A percentile compares a stretch with the other conserved stretches of the same genome.
Evolutionary conservation across 306 rosid species (phyloP).

Genomic region (Glycine soja): DNA sequence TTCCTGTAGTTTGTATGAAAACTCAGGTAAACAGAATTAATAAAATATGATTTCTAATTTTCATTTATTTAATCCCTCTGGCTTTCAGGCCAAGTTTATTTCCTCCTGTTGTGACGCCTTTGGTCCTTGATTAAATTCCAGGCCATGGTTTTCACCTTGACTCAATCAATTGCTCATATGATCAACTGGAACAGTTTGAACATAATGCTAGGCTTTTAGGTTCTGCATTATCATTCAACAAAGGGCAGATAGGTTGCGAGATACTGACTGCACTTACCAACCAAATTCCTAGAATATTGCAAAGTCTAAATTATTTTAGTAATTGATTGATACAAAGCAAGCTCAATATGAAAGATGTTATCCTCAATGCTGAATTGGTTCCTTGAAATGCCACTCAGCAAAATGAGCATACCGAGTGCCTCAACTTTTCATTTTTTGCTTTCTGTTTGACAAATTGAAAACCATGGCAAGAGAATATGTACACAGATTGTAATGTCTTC

Average conservation of each 20-base stretch:
- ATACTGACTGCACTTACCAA: conserved; percentile 44
- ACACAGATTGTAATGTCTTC: conserved; percentile 41
- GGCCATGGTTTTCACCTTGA: no score
- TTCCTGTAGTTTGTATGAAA: no score
- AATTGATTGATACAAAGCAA: conserved; percentile 53
- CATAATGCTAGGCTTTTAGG: conserved; percentile 52
- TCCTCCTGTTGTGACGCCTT: no score
- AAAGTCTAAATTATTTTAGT: conserved; percentile 47
- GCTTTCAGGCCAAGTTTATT: no score
- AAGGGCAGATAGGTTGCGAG: conserved; percentile 46
- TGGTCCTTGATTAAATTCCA: no score
- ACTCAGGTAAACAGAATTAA: no score
- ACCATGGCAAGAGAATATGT: conserved; percentile 42
- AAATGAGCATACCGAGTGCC: not conserved
- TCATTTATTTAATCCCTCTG: not conserved
- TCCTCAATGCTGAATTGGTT: conserved; percentile 44
- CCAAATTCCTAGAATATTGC: conserved; percentile 49
- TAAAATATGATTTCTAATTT: no score
- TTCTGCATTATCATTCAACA: conserved; percentile 60
- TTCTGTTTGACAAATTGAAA: conserved; percentile 59
- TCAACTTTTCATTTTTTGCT: conserved; percentile 47
- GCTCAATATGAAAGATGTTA: conserved; percentile 62
- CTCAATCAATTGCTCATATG: conserved; percentile 50
- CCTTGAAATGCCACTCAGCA: no score
- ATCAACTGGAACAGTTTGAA: conserved; percentile 49